Conservation (phyloP, 768 basidiomycete genomes). For the Dioszegia hungarica region DNA sequence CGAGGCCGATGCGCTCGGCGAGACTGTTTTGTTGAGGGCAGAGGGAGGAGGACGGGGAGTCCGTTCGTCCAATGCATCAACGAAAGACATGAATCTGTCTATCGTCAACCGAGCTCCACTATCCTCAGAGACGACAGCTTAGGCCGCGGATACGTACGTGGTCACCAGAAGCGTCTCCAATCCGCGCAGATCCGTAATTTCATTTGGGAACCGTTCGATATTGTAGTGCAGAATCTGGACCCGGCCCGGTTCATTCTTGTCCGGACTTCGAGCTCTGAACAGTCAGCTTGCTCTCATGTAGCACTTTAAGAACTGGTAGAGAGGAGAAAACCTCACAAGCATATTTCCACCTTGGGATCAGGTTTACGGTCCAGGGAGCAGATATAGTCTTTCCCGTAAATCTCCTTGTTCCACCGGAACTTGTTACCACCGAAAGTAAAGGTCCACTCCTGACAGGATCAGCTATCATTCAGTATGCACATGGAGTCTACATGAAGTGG, state of each 20-base stretch:
- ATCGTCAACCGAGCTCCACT: neutral
- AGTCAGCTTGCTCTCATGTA: neutral
- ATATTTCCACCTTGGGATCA: constrained; percentile 46
- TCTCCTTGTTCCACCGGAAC: constrained; percentile 35
- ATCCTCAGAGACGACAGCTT: neutral
- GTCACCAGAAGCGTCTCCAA: constrained; percentile 32
- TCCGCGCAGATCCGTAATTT: constrained; percentile 45
- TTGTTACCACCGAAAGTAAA: constrained; percentile 45
- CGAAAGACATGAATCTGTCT: constrained; percentile 29
- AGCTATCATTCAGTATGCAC: neutral
- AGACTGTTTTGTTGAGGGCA: no score
- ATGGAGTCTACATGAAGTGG: no score
- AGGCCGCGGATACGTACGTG: constrained; percentile 12
- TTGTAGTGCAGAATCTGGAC: constrained; percentile 48
- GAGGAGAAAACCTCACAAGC: constrained; percentile 31
- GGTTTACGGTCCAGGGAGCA: constrained; percentile 45
- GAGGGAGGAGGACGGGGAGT: constrained; percentile 7
- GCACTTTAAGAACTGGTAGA: neutral
- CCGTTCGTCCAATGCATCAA: constrained; percentile 38
- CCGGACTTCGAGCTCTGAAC: constrained; percentile 31
- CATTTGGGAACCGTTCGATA: constrained; percentile 42
- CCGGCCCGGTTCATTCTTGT: constrained; percentile 34
- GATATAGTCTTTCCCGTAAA: constrained; percentile 41
- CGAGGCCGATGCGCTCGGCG: no score
- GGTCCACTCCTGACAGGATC: constrained; percentile 43